Conservation (phyloP, 805 yeast genomes). For the Saccharomycopsis sp. region DNA sequence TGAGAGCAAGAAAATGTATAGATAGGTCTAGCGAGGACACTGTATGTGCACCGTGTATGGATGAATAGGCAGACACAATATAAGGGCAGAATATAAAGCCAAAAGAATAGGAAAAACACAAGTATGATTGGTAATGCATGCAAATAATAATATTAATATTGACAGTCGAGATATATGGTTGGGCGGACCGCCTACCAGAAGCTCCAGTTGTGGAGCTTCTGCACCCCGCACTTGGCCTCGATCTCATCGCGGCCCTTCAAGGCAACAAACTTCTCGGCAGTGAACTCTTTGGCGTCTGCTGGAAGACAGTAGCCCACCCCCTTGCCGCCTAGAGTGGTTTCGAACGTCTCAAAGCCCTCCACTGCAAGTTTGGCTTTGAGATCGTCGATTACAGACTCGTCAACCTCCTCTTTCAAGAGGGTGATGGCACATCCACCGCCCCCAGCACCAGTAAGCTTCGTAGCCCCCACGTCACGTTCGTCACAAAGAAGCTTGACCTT, state of each 20-base stretch:
- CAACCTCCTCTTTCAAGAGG: constrained; percentile 42
- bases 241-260: constrained; percentile 11
- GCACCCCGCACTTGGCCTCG: constrained; percentile 11
- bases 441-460: constrained; percentile 97
- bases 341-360: constrained; percentile 65
- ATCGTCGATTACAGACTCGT: constrained; percentile 29
- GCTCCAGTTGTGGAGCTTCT: constrained; percentile 5
- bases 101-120: background rate
- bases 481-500: constrained; percentile 62
- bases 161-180: too few relatives aligned
- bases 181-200: constrained; percentile 4
- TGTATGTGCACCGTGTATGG: too few relatives aligned
- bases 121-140: background rate
- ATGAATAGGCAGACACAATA: too few relatives aligned
- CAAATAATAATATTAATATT: background rate
- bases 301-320: constrained; percentile 58
- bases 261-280: constrained; percentile 1
- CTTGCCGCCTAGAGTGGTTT: constrained; percentile 79
- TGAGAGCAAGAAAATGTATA: too few relatives aligned
- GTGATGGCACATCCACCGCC: constrained; percentile 99
- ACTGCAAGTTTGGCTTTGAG: constrained; percentile 33
- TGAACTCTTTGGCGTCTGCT: background rate
- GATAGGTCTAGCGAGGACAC: too few relatives aligned
- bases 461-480: constrained; percentile 62
- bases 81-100: too few relatives aligned